Evolutionary conservation across 257 asterid species (phyloP).

Genomic region (Rubia yunnanensis): DNA sequence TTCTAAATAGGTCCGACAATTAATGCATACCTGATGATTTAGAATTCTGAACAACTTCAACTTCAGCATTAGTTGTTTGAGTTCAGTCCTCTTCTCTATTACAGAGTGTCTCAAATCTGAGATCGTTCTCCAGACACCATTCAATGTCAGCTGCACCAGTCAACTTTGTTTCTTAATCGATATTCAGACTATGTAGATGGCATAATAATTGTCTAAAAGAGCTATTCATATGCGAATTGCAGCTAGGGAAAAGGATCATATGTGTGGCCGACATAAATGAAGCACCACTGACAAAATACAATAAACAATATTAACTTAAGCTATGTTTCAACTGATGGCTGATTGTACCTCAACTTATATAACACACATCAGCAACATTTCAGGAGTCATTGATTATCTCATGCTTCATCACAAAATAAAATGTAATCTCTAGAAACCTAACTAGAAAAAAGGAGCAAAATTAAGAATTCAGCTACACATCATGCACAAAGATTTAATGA

Average conservation of each 20-base stretch:
- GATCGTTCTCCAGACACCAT: conserved; percentile 46
- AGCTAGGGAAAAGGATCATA: background rate
- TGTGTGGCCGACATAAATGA: too few species aligned
- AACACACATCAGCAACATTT: too few species aligned
- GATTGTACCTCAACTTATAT: too few species aligned
- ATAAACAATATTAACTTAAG: too few species aligned
- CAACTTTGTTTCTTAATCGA: conserved; percentile 7
- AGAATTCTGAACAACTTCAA: conserved; percentile 52
- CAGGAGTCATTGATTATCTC: too few species aligned
- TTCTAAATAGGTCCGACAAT: background rate
- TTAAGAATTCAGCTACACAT: background rate
- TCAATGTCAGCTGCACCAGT: conserved; percentile 56
- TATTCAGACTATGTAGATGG: background rate
- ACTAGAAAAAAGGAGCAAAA: background rate
- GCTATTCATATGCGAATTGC: background rate
- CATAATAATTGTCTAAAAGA: background rate
- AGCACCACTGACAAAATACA: too few species aligned
- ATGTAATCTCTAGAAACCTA: background rate
- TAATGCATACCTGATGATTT: conserved; percentile 50
- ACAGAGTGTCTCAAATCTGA: conserved; percentile 43
- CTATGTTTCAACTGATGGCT: too few species aligned
- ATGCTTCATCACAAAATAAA: background rate
- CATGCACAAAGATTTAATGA: background rate
- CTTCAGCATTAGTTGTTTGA: conserved; percentile 59
- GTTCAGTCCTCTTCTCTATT: conserved; percentile 44